Evolutionary conservation across 2,329 filamentous ascomycete species (phyloP).

Genomic region (Xylaria sp.): DNA sequence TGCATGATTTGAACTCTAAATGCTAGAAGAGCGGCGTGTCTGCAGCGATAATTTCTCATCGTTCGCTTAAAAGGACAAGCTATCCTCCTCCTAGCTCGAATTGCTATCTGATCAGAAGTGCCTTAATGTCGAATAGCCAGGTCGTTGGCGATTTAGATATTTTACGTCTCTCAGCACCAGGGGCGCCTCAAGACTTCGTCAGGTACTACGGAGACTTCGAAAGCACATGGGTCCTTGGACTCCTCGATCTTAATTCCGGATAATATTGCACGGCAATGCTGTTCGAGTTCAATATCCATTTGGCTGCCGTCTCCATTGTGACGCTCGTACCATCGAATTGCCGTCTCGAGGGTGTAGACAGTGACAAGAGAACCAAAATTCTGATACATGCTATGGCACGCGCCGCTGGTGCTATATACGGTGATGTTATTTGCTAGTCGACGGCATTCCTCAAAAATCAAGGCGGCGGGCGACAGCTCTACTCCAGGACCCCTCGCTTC

Average conservation of each 20-base stretch:
- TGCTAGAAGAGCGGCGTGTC: too few species aligned
- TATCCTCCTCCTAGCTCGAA: too few species aligned
- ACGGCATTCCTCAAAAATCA: conserved; percentile 32
- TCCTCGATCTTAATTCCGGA: conserved; percentile 34
- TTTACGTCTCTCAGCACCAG: conserved; percentile 25
- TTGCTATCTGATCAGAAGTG: too few species aligned
- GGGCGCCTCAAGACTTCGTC: conserved; percentile 30
- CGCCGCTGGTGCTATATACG: conserved; percentile 28
- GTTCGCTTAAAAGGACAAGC: too few species aligned
- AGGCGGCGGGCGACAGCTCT: neutral
- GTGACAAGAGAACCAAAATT: conserved; percentile 38
- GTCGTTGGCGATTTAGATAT: too few species aligned
- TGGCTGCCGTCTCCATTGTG: conserved; percentile 13
- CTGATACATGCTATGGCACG: conserved; percentile 37
- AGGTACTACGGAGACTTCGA: conserved; percentile 29
- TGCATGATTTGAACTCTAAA: too few species aligned
- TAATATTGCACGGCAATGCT: conserved; percentile 32
- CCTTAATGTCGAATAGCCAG: too few species aligned
- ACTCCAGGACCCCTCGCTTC: neutral
- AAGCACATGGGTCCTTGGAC: conserved; percentile 33
- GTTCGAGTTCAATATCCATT: conserved; percentile 30
- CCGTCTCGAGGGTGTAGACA: conserved; percentile 37
- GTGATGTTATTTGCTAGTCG: conserved; percentile 38
- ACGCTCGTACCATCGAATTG: conserved; percentile 39
- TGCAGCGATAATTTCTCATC: too few species aligned